Percentiles rank a stretch among this genome's conserved stretches.
Evolutionary conservation across 345 rosid genomes (phyloP).

Genomic region (Eutrema japonicum): DNA sequence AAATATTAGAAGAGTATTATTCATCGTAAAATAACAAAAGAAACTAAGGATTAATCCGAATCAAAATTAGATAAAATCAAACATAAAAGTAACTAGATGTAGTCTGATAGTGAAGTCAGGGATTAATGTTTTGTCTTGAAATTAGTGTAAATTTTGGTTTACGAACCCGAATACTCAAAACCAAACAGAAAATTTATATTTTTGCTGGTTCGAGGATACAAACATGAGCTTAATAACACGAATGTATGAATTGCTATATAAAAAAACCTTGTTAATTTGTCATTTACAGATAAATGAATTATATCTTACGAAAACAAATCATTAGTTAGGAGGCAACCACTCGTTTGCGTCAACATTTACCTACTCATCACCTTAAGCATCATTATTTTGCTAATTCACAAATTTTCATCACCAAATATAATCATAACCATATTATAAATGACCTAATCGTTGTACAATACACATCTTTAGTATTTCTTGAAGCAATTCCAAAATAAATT

Average conservation of each 20-base stretch:
- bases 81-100: not conserved
- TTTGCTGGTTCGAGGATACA: conserved; percentile 15
- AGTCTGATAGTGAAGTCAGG: not conserved
- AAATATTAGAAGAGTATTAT: not conserved
- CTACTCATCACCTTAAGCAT: conserved; percentile 29
- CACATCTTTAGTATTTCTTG: conserved; percentile 39
- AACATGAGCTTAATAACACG: conserved; percentile 8
- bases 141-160: not conserved
- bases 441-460: conserved; percentile 25
- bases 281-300: not conserved
- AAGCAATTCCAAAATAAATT: conserved; percentile 34
- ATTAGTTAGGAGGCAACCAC: conserved; percentile 42
- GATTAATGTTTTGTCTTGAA: not conserved
- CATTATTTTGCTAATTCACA: conserved; percentile 12
- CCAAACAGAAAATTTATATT: conserved; percentile 18
- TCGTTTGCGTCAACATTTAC: conserved; percentile 41
- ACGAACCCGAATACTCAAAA: not conserved
- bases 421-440: conserved; percentile 26
- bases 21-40: not conserved
- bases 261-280: not conserved
- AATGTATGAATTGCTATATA: conserved; percentile 5
- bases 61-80: conserved; percentile 1
- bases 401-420: conserved; percentile 34
- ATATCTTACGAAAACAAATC: conserved; percentile 11
- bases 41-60: conserved; percentile 11